A percentile compares a stretch with the other conserved stretches of the same genome.
phyloP scores from a whole-genome alignment of 495 filamentous ascomycete species.

The Chlorociboria aeruginascens region DNA sequence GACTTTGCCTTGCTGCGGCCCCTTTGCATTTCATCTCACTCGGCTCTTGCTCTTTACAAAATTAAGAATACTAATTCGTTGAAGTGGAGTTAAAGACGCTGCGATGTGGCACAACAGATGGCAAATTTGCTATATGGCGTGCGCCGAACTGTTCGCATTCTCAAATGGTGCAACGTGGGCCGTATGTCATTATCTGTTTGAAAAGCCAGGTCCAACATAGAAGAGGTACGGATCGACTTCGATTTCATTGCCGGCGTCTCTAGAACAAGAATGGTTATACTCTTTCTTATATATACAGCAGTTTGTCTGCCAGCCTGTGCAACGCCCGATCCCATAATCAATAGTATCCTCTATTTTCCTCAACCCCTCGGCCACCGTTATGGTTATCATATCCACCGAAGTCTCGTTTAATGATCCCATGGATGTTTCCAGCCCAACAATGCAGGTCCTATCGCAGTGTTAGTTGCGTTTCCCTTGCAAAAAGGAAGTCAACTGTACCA shows the following conservation, averaged over 20 bases:
- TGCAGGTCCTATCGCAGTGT: slow-evolving; percentile 40
- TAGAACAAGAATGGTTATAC: background rate
- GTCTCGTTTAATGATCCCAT: slow-evolving; percentile 80
- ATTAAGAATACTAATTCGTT: too few relatives aligned
- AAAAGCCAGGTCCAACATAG: slow-evolving; percentile 27
- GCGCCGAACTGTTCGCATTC: slow-evolving; percentile 51
- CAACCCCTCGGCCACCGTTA: background rate
- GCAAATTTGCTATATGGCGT: slow-evolving; percentile 60
- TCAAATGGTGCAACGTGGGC: slow-evolving; percentile 52
- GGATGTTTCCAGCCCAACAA: slow-evolving; percentile 93
- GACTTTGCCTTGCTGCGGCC: too few relatives aligned
- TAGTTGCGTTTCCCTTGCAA: background rate
- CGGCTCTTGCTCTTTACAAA: too few relatives aligned
- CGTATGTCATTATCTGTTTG: slow-evolving; percentile 49
- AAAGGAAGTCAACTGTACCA: slow-evolving; percentile 26
- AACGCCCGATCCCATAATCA: background rate
- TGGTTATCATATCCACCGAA: too few relatives aligned
- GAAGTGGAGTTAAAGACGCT: slow-evolving; percentile 39
- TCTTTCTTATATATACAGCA: slow-evolving; percentile 7
- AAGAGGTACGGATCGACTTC: background rate
- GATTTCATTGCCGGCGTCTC: background rate
- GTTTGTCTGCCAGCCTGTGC: background rate
- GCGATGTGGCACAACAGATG: slow-evolving; percentile 50
- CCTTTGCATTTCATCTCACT: too few relatives aligned
- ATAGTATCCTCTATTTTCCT: background rate